Conservation (phyloP, 106 monocot species). For the Chionographis japonica region DNA sequence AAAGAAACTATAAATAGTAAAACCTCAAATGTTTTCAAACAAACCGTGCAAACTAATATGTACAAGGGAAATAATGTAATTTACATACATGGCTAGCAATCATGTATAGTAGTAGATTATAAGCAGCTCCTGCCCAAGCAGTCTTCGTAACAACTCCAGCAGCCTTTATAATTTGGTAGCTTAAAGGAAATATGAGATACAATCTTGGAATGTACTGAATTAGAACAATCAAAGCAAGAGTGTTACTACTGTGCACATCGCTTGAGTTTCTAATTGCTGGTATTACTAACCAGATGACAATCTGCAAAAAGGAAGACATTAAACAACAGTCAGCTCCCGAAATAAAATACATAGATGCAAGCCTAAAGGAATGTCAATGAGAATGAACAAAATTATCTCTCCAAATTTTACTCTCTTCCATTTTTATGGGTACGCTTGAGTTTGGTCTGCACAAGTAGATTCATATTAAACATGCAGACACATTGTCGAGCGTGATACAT, state of each 20-base stretch:
- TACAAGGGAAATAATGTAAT: background rate
- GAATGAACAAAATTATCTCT: no score
- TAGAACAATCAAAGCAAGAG: slow-evolving; percentile 67
- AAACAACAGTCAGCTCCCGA: background rate
- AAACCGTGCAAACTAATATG: background rate
- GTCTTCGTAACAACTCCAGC: slow-evolving; percentile 75
- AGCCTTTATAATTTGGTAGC: slow-evolving; percentile 70
- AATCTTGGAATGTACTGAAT: slow-evolving; percentile 77
- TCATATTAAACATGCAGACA: no score
- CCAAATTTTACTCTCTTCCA: no score
- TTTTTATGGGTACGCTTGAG: no score
- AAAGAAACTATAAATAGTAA: background rate
- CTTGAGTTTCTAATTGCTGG: slow-evolving; percentile 58
- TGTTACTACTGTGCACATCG: slow-evolving; percentile 51
- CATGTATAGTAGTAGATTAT: slow-evolving; percentile 84
- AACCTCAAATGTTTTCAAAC: background rate
- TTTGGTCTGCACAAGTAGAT: no score
- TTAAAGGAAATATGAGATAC: slow-evolving; percentile 85
- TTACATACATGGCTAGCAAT: slow-evolving; percentile 86
- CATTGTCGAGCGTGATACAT: no score
- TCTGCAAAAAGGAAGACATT: slow-evolving; percentile 39
- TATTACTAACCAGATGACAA: slow-evolving; percentile 73
- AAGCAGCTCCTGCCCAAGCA: slow-evolving; percentile 89
- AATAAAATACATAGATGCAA: background rate
- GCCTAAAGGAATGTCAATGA: background rate